Conservation (phyloP, 441 rosid species). For the Aquilaria agallochum region DNA sequence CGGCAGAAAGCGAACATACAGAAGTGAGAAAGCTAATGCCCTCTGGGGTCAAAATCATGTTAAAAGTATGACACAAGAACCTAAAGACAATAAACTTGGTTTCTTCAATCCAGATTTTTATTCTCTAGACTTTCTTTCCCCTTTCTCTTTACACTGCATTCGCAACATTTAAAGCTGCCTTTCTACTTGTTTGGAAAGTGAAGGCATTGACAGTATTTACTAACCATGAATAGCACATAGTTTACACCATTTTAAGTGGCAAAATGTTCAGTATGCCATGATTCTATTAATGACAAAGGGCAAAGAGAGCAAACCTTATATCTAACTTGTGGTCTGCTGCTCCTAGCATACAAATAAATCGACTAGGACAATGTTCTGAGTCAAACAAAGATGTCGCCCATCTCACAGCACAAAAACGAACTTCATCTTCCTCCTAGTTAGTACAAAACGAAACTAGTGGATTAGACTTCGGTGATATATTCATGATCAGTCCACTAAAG, state of each 20-base stretch:
- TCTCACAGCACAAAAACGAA: constrained; percentile 89
- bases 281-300: background rate
- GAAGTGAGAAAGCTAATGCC: background rate
- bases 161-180: too few relatives aligned
- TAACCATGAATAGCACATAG: too few relatives aligned
- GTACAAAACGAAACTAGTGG: constrained; percentile 19
- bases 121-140: too few relatives aligned
- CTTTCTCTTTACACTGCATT: too few relatives aligned
- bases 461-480: constrained; percentile 11
- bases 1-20: background rate
- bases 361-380: constrained; percentile 89
- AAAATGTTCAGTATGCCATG: constrained; percentile 5
- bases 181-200: too few relatives aligned
- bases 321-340: constrained; percentile 89
- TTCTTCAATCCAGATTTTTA: too few relatives aligned
- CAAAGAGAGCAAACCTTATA: constrained; percentile 54
- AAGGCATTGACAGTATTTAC: too few relatives aligned
- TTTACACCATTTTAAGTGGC: too few relatives aligned
- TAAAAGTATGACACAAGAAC: too few relatives aligned
- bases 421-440: constrained; percentile 90
- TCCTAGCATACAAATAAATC: constrained; percentile 91
- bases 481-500: constrained; percentile 12
- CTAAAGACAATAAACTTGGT: too few relatives aligned
- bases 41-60: background rate
- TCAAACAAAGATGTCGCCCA: constrained; percentile 88